Evolutionary conservation across 2,329 filamentous ascomycete genomes (phyloP), one percentile per base, ranked within the genome.

Genomic region (Tolypocladium paradoxum): DNA sequence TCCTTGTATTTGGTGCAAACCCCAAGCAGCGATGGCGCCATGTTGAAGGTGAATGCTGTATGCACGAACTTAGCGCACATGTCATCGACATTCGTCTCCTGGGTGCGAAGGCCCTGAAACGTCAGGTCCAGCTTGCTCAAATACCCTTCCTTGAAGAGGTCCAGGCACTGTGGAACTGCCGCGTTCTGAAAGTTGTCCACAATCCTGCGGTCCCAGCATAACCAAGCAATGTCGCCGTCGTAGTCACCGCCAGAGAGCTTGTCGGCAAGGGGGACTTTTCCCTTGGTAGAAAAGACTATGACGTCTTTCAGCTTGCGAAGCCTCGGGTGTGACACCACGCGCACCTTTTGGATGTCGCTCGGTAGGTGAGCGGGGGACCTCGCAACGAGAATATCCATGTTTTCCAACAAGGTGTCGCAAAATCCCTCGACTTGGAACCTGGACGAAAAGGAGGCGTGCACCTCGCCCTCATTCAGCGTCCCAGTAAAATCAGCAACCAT

Each of bases 231-330:
- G 56, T 93, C 88, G 0, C 88, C 88, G 58, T 92, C 88, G 56
- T 90, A 92, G 61, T 92, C 88, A 0, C 88, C 88, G 0, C 88
- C 88, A 1, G 87, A 88, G 0, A 92, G 72, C 60, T 84, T 83
- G 9, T 82, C 78, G 0, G 87, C 88, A 0, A 90, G 73, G 0
- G 87, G 80, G 0, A 69, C 70, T 29, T 76, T 63, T 0, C 87
- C 87, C 55, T 77, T 79, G 0, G 73, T 74, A 0, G 88, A 76
- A 58, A 97, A 96, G 0, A 96, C 77, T 16, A 93, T 76, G 1
- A 96, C 83, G 60, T 96, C 86, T 55, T 86, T 86, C 0, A 96
- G 68, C 2, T 81, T 78, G 3, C 83, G 79, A 0, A 92, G 70
- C 43, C 83, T 75, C 0, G 76, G 74, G n/a, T 72, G 76, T 55